A percentile compares a stretch with the other conserved stretches of the same genome.
These are phyloP conservation scores for Chaetomiaceae sp. DNA, from an alignment of 2,329 filamentous ascomycete genomes.

Conservation along the genomic window DNA sequence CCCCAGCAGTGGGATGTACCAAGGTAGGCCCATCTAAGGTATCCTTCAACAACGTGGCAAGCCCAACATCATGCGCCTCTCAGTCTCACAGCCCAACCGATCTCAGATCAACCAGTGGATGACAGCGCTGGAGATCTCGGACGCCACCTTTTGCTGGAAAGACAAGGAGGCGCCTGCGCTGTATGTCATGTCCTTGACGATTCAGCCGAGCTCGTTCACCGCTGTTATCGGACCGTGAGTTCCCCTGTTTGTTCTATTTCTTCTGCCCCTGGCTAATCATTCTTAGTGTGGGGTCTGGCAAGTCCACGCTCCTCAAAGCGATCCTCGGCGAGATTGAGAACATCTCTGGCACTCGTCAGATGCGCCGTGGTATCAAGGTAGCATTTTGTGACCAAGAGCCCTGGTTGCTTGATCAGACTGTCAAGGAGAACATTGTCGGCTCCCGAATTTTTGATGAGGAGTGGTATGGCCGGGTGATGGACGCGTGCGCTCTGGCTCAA, in stretches of 20 bases:
- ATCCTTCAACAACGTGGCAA: too few species aligned
- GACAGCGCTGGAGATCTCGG: slow-evolving; percentile 7
- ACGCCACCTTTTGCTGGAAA: slow-evolving; percentile 14
- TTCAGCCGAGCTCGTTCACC: slow-evolving; percentile 7
- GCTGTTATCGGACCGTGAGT: slow-evolving; percentile 13
- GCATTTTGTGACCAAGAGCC: slow-evolving; percentile 14
- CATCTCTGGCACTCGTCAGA: slow-evolving; percentile 5
- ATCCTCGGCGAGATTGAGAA: slow-evolving; percentile 22
- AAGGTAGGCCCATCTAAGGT: too few species aligned
- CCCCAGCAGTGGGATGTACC: not conserved
- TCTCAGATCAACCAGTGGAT: too few species aligned
- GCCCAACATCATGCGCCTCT: too few species aligned
- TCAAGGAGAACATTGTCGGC: slow-evolving; percentile 29
- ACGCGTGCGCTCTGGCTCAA: slow-evolving; percentile 34
- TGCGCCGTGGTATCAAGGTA: slow-evolving; percentile 7
- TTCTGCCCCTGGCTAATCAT: not conserved
- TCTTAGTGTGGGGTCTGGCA: slow-evolving; percentile 20
- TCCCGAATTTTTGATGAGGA: slow-evolving; percentile 25
- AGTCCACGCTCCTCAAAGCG: slow-evolving; percentile 22
- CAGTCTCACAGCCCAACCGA: too few species aligned
- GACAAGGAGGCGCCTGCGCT: slow-evolving; percentile 2
- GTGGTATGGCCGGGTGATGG: slow-evolving; percentile 31
- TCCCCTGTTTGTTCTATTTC: not conserved
- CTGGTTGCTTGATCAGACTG: slow-evolving; percentile 25
- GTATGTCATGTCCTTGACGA: slow-evolving; percentile 2